These are phyloP conservation scores for Agaricus sinodeliciosus DNA, from an alignment of 768 basidiomycete genomes.

Conservation along the genomic window DNA sequence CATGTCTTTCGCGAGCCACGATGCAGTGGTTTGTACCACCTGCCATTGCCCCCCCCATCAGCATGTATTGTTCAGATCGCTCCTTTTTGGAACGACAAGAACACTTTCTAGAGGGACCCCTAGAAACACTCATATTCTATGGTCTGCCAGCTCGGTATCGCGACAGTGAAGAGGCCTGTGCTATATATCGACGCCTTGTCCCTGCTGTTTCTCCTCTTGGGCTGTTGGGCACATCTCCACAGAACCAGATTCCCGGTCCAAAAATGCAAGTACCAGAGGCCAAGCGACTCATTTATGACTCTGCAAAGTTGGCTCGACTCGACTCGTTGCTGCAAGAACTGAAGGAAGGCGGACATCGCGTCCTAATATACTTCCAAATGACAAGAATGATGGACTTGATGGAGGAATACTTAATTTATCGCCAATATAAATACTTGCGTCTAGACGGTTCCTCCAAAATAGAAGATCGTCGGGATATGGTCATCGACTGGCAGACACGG, in stretches of 20 bases:
- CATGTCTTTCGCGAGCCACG: slow-evolving; percentile 73
- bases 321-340: slow-evolving; percentile 88
- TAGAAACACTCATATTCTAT: slow-evolving; percentile 73
- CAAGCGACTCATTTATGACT: slow-evolving; percentile 92
- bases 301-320: slow-evolving; percentile 89
- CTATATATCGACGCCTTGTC: slow-evolving; percentile 37
- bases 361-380: slow-evolving; percentile 99
- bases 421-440: slow-evolving; percentile 92
- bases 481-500: slow-evolving; percentile 98
- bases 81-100: slow-evolving; percentile 71
- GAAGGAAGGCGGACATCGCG: slow-evolving; percentile 88
- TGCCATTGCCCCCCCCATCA: slow-evolving; percentile 79
- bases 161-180: slow-evolving; percentile 49
- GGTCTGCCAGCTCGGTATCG: slow-evolving; percentile 68
- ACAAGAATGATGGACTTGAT: slow-evolving; percentile 99
- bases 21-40: slow-evolving; percentile 85
- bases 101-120: slow-evolving; percentile 55
- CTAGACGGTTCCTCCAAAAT: slow-evolving; percentile 92
- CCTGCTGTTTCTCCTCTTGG: slow-evolving; percentile 64
- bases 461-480: slow-evolving; percentile 97
- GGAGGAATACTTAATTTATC: slow-evolving; percentile 96
- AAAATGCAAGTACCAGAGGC: slow-evolving; percentile 92
- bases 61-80: slow-evolving; percentile 65
- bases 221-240: slow-evolving; percentile 57
- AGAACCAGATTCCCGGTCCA: slow-evolving; percentile 70